Conservation (phyloP, 495 filamentous ascomycete species). For the Neurospora sp. region DNA sequence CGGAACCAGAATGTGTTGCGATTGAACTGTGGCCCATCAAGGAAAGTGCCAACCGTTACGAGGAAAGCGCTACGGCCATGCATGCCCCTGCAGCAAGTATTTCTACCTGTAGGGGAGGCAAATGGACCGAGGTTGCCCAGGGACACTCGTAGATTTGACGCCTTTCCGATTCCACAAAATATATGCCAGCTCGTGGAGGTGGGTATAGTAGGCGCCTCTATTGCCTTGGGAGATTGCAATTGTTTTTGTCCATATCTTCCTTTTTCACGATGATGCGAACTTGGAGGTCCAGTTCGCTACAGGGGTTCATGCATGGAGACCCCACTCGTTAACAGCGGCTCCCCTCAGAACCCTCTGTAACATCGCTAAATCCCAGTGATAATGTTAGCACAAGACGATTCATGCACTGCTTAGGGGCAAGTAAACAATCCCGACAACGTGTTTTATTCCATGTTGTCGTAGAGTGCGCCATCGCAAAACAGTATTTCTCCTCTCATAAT, state of each 20-base stretch:
- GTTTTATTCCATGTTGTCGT: not conserved
- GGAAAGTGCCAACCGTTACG: not conserved
- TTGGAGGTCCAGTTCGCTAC: not conserved
- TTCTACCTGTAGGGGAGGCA: not conserved
- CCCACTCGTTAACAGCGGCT: not conserved
- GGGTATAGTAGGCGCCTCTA: rapidly evolving
- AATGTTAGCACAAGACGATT: not conserved
- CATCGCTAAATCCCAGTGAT: not conserved
- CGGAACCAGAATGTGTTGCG: not conserved
- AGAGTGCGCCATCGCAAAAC: not conserved
- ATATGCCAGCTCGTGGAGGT: not conserved
- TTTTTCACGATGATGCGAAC: not conserved
- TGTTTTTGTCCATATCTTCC: not conserved
- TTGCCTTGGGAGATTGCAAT: not conserved
- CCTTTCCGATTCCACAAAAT: not conserved
- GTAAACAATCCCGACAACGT: not conserved
- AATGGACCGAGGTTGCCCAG: not conserved
- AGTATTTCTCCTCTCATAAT: not conserved
- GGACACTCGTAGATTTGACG: not conserved
- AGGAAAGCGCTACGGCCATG: not conserved
- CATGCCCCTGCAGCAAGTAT: not conserved
- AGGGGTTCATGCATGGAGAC: not conserved
- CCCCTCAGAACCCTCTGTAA: not conserved
- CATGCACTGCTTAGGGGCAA: not conserved
- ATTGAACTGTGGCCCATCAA: not conserved